Conservation (phyloP, 306 rosid species). For the barrel medic (Medicago truncatula) region DNA sequence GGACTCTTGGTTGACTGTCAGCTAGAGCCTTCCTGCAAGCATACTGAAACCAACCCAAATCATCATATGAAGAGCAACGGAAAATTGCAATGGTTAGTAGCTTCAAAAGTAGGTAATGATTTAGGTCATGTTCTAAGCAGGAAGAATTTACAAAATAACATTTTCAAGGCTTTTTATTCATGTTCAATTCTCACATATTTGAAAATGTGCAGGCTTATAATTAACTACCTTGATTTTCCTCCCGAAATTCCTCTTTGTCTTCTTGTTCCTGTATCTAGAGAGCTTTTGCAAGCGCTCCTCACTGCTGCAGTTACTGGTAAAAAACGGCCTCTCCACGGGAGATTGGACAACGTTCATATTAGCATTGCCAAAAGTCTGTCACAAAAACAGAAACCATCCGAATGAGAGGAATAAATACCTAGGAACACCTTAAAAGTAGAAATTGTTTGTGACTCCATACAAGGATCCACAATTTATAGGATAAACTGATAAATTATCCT, state of each 20-base stretch:
- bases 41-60: slow-evolving; percentile 56
- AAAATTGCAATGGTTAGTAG: not conserved
- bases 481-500: too few species aligned
- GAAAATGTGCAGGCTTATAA: slow-evolving; percentile 5
- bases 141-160: not conserved
- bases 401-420: slow-evolving; percentile 1
- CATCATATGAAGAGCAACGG: not conserved
- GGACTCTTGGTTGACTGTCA: slow-evolving; percentile 96
- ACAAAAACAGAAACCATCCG: slow-evolving; percentile 61
- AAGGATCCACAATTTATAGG: too few species aligned
- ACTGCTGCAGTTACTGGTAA: slow-evolving; percentile 37
- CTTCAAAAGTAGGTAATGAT: not conserved
- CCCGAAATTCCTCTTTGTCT: slow-evolving; percentile 90
- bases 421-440: too few species aligned
- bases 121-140: not conserved
- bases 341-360: slow-evolving; percentile 60
- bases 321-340: slow-evolving; percentile 64
- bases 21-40: slow-evolving; percentile 99
- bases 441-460: too few species aligned
- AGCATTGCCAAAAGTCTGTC: slow-evolving; percentile 82
- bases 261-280: slow-evolving; percentile 92
- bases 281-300: slow-evolving; percentile 93
- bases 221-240: slow-evolving; percentile 91
- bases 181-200: not conserved
- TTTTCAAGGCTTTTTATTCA: slow-evolving; percentile 23